Percentiles rank a stretch among this genome's conserved stretches.
phyloP scores from a whole-genome alignment of 2,329 filamentous ascomycete species.

The Pseudopithomyces maydicus region DNA sequence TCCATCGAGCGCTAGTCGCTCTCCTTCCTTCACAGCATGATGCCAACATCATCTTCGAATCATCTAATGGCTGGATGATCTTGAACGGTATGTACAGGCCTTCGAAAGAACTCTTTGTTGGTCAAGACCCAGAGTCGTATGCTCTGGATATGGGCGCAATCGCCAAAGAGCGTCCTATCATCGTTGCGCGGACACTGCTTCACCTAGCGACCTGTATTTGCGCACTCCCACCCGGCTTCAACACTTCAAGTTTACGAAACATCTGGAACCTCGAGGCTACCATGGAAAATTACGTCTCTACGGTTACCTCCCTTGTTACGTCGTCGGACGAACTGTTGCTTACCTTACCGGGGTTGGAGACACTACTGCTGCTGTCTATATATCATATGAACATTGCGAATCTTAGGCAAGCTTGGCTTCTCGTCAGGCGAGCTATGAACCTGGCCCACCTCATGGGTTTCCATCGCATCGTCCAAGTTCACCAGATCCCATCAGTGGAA shows the following conservation, averaged over 20 bases:
- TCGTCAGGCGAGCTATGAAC: constrained; percentile 38
- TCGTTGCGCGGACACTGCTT: constrained; percentile 41
- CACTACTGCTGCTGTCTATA: constrained; percentile 34
- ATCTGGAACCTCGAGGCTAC: constrained; percentile 41
- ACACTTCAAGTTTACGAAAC: constrained; percentile 27
- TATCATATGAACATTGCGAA: constrained; percentile 38
- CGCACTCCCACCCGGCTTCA: constrained; percentile 38
- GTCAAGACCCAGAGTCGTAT: constrained; percentile 37
- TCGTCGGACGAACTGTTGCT: constrained; percentile 41
- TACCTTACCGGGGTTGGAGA: constrained; percentile 43
- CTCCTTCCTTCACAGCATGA: constrained; percentile 43
- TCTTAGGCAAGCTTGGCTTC: constrained; percentile 41
- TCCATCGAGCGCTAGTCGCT: constrained; percentile 27
- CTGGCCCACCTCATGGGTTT: constrained; percentile 45
- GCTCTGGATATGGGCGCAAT: constrained; percentile 39
- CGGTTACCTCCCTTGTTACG: constrained; percentile 35
- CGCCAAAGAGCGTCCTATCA: constrained; percentile 30
- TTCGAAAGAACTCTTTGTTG: constrained; percentile 34
- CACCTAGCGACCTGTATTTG: constrained; percentile 42
- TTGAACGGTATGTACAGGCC: constrained; percentile 35
- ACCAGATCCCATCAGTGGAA: constrained; percentile 25
- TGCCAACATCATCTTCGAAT: constrained; percentile 43
- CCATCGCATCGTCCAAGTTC: constrained; percentile 39
- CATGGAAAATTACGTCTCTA: constrained; percentile 39
- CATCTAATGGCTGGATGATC: constrained; percentile 44